Evolutionary conservation across 305 asterid genomes (phyloP).

Genomic region (Fraxinus baroniana): DNA sequence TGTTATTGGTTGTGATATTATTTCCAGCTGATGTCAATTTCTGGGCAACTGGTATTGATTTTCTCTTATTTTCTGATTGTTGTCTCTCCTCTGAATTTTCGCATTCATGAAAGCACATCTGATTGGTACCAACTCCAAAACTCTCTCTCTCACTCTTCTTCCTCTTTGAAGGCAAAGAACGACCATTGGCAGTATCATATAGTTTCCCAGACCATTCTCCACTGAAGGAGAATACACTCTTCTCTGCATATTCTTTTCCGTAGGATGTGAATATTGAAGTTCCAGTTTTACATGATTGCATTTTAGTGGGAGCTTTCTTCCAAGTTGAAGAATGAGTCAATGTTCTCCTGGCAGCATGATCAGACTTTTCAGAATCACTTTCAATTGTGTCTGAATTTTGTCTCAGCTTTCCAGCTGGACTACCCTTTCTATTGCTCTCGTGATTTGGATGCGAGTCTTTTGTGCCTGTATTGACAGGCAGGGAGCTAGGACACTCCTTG

Average conservation of each 20-base stretch:
- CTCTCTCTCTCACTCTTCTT: conserved; percentile 38
- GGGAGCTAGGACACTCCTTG: conserved; percentile 33
- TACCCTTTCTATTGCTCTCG: conserved; percentile 34
- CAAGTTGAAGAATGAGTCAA: conserved; percentile 46
- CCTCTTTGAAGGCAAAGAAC: conserved; percentile 42
- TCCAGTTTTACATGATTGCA: conserved; percentile 31
- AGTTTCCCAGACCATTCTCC: conserved; percentile 45
- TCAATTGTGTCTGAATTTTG: conserved; percentile 77
- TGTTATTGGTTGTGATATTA: conserved; percentile 33
- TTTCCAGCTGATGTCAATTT: conserved; percentile 33
- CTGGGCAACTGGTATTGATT: conserved; percentile 33
- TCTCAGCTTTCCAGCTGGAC: conserved; percentile 41
- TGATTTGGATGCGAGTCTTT: conserved; percentile 35
- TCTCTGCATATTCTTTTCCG: conserved; percentile 38
- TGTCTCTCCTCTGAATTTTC: conserved; percentile 40
- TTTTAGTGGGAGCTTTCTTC: conserved; percentile 47
- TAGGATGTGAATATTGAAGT: conserved; percentile 31
- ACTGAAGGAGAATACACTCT: conserved; percentile 35
- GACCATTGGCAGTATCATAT: conserved; percentile 37
- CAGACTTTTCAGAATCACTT: conserved; percentile 60
- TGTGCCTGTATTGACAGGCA: conserved; percentile 23
- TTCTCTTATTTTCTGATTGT: conserved; percentile 37
- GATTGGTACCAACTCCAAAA: conserved; percentile 36
- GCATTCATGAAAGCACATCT: conserved; percentile 22
- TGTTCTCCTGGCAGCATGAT: conserved; percentile 44